These are phyloP conservation scores for Haematococcus lacustris DNA, from an alignment of 139 green algal genomes.

Conservation along the genomic window DNA sequence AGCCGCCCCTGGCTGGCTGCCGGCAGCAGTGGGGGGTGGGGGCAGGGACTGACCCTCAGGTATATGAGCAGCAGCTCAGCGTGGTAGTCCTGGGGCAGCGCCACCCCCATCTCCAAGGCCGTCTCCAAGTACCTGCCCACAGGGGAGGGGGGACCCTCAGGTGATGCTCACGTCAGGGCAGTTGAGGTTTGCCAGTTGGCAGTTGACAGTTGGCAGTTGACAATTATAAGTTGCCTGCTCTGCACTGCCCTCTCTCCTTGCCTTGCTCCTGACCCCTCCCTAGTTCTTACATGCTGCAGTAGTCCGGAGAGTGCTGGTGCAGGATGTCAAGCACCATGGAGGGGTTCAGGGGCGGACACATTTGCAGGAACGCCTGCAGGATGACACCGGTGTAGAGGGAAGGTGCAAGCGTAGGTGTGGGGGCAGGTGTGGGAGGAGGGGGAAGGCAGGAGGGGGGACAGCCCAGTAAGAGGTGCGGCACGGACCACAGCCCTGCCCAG, in stretches of 20 bases:
- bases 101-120: constrained; percentile 51
- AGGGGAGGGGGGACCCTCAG: constrained; percentile 18
- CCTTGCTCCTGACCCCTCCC: no score
- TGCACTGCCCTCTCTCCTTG: no score
- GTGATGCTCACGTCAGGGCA: no score
- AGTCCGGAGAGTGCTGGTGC: constrained; percentile 17
- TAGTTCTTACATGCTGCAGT: constrained; percentile 20
- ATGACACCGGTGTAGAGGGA: no score
- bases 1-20: no score
- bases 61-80: constrained; percentile 73
- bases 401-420: no score
- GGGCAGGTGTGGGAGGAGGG: neutral
- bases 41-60: constrained; percentile 42
- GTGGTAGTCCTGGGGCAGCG: constrained; percentile 49
- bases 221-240: neutral
- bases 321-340: constrained; percentile 59
- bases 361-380: constrained; percentile 36
- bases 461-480: neutral
- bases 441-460: neutral
- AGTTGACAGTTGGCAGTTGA: no score
- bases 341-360: constrained; percentile 52
- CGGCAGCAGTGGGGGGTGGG: no score
- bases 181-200: no score
- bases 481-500: neutral
- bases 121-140: constrained; percentile 63